Base-by-base conservation (phyloP, 2,329 filamentous ascomycete genomes). In the Fusarium phyllophilum region DNA sequence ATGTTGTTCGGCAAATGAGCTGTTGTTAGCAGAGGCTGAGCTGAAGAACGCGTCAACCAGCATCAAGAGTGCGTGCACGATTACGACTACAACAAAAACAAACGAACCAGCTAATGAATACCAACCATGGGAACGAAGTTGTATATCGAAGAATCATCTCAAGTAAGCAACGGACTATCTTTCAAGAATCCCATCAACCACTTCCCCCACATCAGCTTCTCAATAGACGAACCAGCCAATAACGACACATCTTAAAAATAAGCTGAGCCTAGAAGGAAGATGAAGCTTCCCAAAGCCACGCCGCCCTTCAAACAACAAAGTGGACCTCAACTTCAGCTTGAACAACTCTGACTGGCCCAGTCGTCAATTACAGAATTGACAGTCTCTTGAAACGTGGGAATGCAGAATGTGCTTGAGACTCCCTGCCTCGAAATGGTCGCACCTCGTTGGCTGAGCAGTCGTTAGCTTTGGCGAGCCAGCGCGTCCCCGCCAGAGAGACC, bases 381-480 rank as follows among this genome's bases (percentile, higher is more conserved):
- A 22, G 42, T 31, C 36, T 34, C 33, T 59, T 48, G 41, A 24
- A 59, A 46, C 52, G 22, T 34, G 26, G 58, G 31, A 69, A 52
- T 42, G 44, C 56, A 24, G 64, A 34, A 20, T 14, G 15, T 39
- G 44, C 44, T 41, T 51, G 39, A 45, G n/a, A 9, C 41, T 57
- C 39, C 57, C 65, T 52, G 66, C 65, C 65, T 51, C 66, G 26
- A 58, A 44, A 61, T 31, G 67, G 62, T 29, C n/a, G 20, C 29
- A 38, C 14, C 33, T 56, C 54, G 52, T 72, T 63, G 70, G 68
- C 58, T 70, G 60, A 70, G 38, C 39, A 36, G 56, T 33, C 36
- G 24, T 72, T 75, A 74, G 64, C 72, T 60, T 74, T 74, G 71
- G 72, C 72, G 71, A 74, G 72, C 72, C 44, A 56, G 60, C 63